Base-by-base conservation (phyloP, 805 yeast species). In the Komagataella phaffii region DNA sequence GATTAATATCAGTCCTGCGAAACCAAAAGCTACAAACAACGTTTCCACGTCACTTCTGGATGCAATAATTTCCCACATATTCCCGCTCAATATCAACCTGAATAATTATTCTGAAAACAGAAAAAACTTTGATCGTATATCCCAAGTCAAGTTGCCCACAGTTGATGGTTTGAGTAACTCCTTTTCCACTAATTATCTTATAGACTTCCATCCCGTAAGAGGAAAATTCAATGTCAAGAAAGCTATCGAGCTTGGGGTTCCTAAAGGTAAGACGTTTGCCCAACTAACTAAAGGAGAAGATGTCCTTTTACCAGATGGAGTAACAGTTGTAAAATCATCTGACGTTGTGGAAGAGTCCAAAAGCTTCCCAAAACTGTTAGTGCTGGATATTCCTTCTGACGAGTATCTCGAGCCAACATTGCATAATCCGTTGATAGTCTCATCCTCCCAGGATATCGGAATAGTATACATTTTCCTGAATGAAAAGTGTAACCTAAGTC, bases 391-490 rank as follows among this genome's bases (percentile, higher is more conserved):
- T 21, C 96, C 96, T 0, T 68, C 72, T 17, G 51, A 55, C 0
- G 63, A 61, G 0, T 85, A 82, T 58, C 62, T 79, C 14, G 56
- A 55, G 14, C 40, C 40, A 30, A 30, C 40, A 30, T 30, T 30
- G 40, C 40, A 14, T 30, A 30, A 30, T 30, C 40, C 40, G 40
- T 30, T 30, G 40, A 30, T 30, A 10, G n/a, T 30, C 12, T 30
- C 40, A 8, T 30, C 40, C 14, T 30, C 40, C 40, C 55, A 64
- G 3, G 67, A 71, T 2, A 67, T 75, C 18, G 76, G 79, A 1
- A 63, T 76, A 1, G 84, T 89, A 1, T 89, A 87, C 62, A 95
- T 88, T 64, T 77, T 88, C 53, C 66, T 93, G 24, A 93, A 85
- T n/a, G 76, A 1, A 77, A 79, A 49, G 70, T 77, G 0, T 65